Evolutionary conservation across 2,329 filamentous ascomycete genomes (phyloP).

Genomic region (Alternaria triticimaculans): DNA sequence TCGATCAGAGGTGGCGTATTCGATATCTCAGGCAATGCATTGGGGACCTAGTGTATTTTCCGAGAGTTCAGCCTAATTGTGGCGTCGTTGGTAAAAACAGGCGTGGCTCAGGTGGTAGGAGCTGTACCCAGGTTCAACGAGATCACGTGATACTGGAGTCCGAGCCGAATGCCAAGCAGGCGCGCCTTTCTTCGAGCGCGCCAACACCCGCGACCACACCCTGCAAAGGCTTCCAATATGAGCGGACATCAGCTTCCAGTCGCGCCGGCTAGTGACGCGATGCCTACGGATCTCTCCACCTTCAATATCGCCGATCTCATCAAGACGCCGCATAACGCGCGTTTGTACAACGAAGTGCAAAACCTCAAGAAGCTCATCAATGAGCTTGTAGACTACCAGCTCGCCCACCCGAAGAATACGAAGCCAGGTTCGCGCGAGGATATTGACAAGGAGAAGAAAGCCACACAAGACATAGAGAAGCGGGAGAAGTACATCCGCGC

Average conservation of each 20-base stretch:
- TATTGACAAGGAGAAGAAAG: constrained; percentile 33
- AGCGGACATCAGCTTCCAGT: constrained; percentile 7
- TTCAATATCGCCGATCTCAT: constrained; percentile 37
- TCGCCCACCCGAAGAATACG: constrained; percentile 30
- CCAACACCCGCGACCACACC: background rate
- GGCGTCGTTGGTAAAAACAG: background rate
- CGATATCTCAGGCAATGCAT: background rate
- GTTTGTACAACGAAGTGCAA: constrained; percentile 40
- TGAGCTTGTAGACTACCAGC: constrained; percentile 42
- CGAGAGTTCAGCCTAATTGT: background rate
- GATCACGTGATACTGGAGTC: background rate
- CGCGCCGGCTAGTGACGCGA: constrained; percentile 5
- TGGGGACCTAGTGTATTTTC: background rate
- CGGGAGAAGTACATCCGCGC: constrained; percentile 78
- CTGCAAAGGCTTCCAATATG: constrained; percentile 6
- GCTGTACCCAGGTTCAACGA: background rate
- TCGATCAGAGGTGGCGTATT: background rate
- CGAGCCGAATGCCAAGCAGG: background rate
- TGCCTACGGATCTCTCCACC: constrained; percentile 21
- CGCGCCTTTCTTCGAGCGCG: background rate
- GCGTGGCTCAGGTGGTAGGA: background rate
- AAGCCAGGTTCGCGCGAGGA: constrained; percentile 29
- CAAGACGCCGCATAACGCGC: constrained; percentile 39
- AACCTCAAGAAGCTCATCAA: constrained; percentile 41
- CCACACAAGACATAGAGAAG: constrained; percentile 33